Base-by-base conservation (phyloP, 495 filamentous ascomycete species). In the Mytilinidion resinicola region DNA sequence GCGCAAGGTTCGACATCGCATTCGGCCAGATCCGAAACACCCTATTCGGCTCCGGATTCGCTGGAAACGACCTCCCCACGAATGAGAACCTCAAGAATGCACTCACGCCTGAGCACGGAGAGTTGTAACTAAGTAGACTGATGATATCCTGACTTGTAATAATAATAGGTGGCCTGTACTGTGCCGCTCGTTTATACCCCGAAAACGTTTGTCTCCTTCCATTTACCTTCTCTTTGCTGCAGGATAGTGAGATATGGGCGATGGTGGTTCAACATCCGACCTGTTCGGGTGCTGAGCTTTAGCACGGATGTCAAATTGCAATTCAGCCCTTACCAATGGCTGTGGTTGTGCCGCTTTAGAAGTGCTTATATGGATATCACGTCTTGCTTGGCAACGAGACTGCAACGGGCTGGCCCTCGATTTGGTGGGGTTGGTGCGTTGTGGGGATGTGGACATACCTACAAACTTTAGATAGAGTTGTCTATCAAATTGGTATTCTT, bases 221-320 rank as follows among this genome's bases (percentile, higher is more conserved):
- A 6, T 30, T 30, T 30, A 30, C 25, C 6, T 30, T 30, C 25
- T 30, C 25, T 30, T 6, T 30, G 25, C 25, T 30, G 25, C 25
- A 30, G 25, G 25, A 30, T 30, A 2, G 6, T 30, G 25, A 30
- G 25, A 3, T 30, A 6, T 30, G 25, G 25, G 25, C 25, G 25
- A 30, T 30, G 25, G 25, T 30, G 2, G 6, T 30, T 30, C 25
- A 30, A 30, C 25, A 30, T 30, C 6, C 25, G 25, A 30, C 6
- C 3, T 30, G 25, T 30, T 30, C 25, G 25, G 25, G 25, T 30
- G 25, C 6, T 30, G 25, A 30, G 25, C 25, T 30, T 49, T 73
- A 91, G 91, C 90, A 95, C 89, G 85, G 88, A 95, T 96, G 91
- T 95, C 91, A 96, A 95, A 95, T 95, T 96, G 83, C 91, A 90